These are phyloP conservation scores for Haplosporangium gracile DNA, from an alignment of 192 early-diverging fungal genomes.

Conservation along the genomic window DNA sequence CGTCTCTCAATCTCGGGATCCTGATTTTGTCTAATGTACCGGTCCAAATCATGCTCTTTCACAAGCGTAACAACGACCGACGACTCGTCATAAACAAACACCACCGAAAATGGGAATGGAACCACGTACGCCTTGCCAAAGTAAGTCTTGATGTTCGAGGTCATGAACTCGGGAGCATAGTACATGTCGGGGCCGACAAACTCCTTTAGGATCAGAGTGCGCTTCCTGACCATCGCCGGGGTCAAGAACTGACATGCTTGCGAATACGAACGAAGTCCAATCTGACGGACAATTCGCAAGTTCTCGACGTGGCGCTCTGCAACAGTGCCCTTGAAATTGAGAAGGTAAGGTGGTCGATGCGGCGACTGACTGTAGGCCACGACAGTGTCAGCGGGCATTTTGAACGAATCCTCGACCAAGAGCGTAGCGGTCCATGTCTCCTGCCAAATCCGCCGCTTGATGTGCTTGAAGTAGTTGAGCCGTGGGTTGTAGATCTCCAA, in stretches of 20 bases:
- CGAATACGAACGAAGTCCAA: constrained; percentile 66
- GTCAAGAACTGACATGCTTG: constrained; percentile 56
- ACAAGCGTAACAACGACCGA: constrained; percentile 62
- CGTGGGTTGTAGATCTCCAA: constrained; percentile 63
- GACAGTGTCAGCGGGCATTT: constrained; percentile 64
- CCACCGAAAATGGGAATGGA: constrained; percentile 77
- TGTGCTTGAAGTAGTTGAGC: constrained; percentile 55
- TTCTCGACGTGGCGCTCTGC: constrained; percentile 80
- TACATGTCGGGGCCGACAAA: constrained; percentile 77
- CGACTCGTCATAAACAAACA: constrained; percentile 75
- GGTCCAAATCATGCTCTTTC: constrained; percentile 64
- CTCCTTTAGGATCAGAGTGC: constrained; percentile 56
- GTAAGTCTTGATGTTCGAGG: constrained; percentile 64
- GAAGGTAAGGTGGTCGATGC: constrained; percentile 74
- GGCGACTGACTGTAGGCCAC: constrained; percentile 65
- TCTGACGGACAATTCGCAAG: constrained; percentile 66
- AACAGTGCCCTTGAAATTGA: constrained; percentile 73
- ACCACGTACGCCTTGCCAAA: constrained; percentile 74
- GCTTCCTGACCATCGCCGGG: constrained; percentile 36
- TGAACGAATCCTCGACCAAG: constrained; percentile 68
- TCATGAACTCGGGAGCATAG: constrained; percentile 66
- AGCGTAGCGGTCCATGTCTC: constrained; percentile 77
- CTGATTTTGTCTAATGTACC: constrained; percentile 69
- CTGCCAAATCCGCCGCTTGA: constrained; percentile 74
- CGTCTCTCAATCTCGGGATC: constrained; percentile 59